Evolutionary conservation across 345 rosid genomes (phyloP).

Genomic region (Crucihimalaya himalaica): DNA sequence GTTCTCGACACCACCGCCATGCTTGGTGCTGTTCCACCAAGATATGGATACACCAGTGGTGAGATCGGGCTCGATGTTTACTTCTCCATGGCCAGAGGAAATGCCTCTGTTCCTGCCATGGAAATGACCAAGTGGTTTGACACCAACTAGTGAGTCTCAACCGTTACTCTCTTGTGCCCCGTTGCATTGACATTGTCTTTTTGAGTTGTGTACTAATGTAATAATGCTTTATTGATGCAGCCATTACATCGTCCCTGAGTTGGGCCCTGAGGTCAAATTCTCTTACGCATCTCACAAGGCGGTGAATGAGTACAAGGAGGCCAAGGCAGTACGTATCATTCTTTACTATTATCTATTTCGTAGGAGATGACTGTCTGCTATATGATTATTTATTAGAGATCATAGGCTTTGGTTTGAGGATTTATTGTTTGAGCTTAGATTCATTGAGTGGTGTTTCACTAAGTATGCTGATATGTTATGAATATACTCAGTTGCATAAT

Average conservation of each 20-base stretch:
- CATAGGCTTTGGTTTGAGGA: not conserved
- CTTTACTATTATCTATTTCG: conserved; percentile 14
- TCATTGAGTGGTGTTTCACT: not conserved
- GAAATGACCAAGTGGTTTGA: conserved; percentile 99
- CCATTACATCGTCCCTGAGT: conserved; percentile 94
- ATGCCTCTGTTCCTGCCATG: conserved; percentile 96
- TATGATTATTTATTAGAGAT: not conserved
- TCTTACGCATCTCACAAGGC: conserved; percentile 99
- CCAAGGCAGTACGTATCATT: conserved; percentile 73
- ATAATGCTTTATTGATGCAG: conserved; percentile 45
- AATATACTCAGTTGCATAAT: not conserved
- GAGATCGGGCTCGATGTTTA: conserved; percentile 82
- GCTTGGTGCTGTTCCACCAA: conserved; percentile 97
- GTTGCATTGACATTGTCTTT: not conserved
- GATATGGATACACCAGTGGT: conserved; percentile 82
- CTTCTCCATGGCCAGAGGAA: conserved; percentile 99
- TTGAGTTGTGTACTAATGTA: conserved; percentile 11
- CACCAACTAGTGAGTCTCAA: conserved; percentile 96
- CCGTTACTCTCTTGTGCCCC: not conserved
- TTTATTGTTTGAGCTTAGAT: conserved; percentile 9
- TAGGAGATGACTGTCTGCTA: not conserved
- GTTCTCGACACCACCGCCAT: conserved; percentile 93
- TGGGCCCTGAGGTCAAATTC: conserved; percentile 90
- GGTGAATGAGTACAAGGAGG: conserved; percentile 89
- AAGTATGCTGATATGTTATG: not conserved